Percentiles rank a stretch among this genome's conserved stretches.
Evolutionary conservation across 345 rosid species (phyloP).

Genomic region (Gossypium turneri): DNA sequence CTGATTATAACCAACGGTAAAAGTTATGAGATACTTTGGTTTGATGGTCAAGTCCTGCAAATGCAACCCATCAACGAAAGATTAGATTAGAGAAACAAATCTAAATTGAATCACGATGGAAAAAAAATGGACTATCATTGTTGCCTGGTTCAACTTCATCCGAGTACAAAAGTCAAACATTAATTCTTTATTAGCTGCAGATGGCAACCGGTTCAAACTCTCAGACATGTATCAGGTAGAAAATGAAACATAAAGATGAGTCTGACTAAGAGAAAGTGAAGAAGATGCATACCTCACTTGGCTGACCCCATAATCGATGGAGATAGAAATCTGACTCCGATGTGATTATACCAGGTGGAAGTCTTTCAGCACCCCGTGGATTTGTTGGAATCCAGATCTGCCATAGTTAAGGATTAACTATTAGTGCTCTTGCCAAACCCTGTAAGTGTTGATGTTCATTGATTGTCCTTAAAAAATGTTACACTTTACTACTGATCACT

Average conservation of each 20-base stretch:
- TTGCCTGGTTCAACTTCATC: neutral
- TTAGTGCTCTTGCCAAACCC: neutral
- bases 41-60: slow-evolving; percentile 63
- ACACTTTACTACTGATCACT: neutral
- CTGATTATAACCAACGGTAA: slow-evolving; percentile 84
- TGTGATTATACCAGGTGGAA: slow-evolving; percentile 70
- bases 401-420: slow-evolving; percentile 20
- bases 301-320: slow-evolving; percentile 58
- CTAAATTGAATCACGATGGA: too few relatives aligned
- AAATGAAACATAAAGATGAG: neutral
- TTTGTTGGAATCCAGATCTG: slow-evolving; percentile 95
- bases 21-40: slow-evolving; percentile 76
- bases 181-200: neutral
- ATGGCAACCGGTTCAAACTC: neutral
- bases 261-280: neutral
- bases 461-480: neutral
- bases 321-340: slow-evolving; percentile 75
- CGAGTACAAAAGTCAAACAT: neutral
- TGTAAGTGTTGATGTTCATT: neutral
- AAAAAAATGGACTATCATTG: neutral
- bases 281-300: slow-evolving; percentile 53
- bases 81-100: slow-evolving; percentile 9
- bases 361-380: slow-evolving; percentile 89
- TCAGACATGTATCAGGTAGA: neutral
- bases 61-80: slow-evolving; percentile 20